A percentile compares a stretch with the other conserved stretches of the same genome.
Conservation (phyloP, 495 filamentous ascomycete species). For the Penicillium canariense region DNA sequence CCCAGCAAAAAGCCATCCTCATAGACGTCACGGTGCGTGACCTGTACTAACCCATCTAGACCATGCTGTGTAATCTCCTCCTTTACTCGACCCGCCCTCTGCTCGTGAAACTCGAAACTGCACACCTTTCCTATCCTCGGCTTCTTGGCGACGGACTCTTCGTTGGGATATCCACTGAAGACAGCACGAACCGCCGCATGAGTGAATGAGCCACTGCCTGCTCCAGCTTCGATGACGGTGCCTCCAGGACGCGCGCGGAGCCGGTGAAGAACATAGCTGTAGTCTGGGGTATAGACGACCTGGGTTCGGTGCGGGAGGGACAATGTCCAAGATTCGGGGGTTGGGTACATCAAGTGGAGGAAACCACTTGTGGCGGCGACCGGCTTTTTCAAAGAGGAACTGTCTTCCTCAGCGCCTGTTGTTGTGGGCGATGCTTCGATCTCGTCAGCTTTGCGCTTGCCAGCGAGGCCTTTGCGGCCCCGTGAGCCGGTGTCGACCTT, state of each 20-base stretch:
- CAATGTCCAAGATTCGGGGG: slow-evolving; percentile 88
- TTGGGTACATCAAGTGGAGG: slow-evolving; percentile 84
- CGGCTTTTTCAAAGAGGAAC: slow-evolving; percentile 32
- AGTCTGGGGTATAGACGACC: slow-evolving; percentile 96
- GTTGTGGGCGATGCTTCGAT: slow-evolving; percentile 31
- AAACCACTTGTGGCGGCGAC: slow-evolving; percentile 76
- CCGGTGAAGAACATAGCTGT: slow-evolving; percentile 90
- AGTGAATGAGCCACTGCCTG: slow-evolving; percentile 92
- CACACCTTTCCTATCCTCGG: slow-evolving; percentile 68
- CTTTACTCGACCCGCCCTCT: slow-evolving; percentile 67
- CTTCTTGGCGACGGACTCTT: slow-evolving; percentile 27
- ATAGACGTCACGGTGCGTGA: slow-evolving; percentile 94
- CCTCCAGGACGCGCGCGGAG: slow-evolving; percentile 78
- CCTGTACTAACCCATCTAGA: slow-evolving; percentile 65
- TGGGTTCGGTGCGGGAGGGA: slow-evolving; percentile 92
- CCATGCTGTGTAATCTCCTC: slow-evolving; percentile 74
- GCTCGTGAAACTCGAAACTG: slow-evolving; percentile 90
- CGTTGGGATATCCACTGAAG: slow-evolving; percentile 71
- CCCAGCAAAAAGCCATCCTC: slow-evolving; percentile 72
- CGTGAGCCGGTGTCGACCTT: slow-evolving; percentile 83
- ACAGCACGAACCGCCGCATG: slow-evolving; percentile 86
- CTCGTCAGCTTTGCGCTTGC: slow-evolving; percentile 58
- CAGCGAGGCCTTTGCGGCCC: slow-evolving; percentile 52
- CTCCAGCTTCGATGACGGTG: slow-evolving; percentile 86
- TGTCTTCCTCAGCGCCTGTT: slow-evolving; percentile 25